Base-by-base conservation (phyloP, 2,329 filamentous ascomycete genomes). In the Clonostachys rhizophaga region DNA sequence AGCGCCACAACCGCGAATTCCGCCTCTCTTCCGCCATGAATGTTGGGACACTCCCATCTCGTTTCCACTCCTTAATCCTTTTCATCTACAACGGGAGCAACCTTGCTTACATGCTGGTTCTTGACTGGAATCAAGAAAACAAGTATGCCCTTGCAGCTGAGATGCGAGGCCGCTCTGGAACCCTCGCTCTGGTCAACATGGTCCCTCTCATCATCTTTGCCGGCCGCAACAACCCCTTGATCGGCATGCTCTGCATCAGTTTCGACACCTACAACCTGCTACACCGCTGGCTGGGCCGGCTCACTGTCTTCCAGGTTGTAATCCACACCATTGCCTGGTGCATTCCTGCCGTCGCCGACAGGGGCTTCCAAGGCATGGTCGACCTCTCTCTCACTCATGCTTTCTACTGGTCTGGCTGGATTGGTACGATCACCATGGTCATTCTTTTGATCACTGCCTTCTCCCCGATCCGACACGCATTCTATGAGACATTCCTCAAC, bases 401-500 rank as follows among this genome's bases (percentile, higher is more conserved):
- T 12, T 92, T 91, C 59, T 83, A 89, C 49, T 67, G 67, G 33
- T 86, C 81, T 36, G 86, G 86, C 40, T 76, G 81, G 58, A 69
- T 84, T 24, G 84, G 77, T 42, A 78, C 72, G 3, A 63, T 79
- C 43, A 76, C 79, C 36, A 79, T 96, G 61, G 56, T 80, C 39
- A 62, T 87, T 41, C 73, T 97, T 42, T 60, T 87, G 46, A 58
- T 95, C 45, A 72, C 86, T 30, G 86, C 90, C 10, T 71, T 87
- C 46, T 92, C 90, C 3, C 86, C 91, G 0, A 62, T 99, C 45
- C 85, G 94, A 51, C 92, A 96, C 66, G 91, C 91, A 37, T 96
- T 96, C 64, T 99, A 99, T 71, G 94, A 99, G 70, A 95, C 90
- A 1, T 99, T 99, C 70, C 78, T 97, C 57, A 89, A 88, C 62